Evolutionary conservation across 139 green algal genomes (phyloP), one percentile per base, ranked within the genome.

Genomic region (Tetradesmus obliquus): DNA sequence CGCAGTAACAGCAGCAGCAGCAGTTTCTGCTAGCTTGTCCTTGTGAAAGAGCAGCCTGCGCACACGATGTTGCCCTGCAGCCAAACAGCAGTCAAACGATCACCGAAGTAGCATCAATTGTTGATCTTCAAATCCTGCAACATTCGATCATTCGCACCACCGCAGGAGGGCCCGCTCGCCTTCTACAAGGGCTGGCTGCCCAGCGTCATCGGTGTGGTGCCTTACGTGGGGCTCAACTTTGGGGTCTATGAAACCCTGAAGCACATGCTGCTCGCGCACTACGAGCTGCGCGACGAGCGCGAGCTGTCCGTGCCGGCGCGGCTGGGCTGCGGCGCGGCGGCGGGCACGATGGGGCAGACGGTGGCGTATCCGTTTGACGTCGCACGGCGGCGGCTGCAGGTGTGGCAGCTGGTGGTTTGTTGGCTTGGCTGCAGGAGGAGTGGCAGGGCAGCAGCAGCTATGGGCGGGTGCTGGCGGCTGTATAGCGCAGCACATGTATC

Each of bases 211-310:
- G 98, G 98, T 3, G 98, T 99, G 58, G 93, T 99, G 15, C 98
- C 98, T 6, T 99, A 99, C 92, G 98, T 99, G 5, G 98, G 98
- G 5, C 95, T 99, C 86, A 99, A 99, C 92, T 99, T 99, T 95
- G 97, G 95, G 0, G 98, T 99, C 4, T 99, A 99, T 91, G 98
- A 99, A 94, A 98, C 98, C 3, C 88, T 98, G 12, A 99, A 99
- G 93, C 98, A 97, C 71, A 89, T 93, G 88, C 88, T 97, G 24
- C 82, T 98, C 9, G 94, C 96, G 82, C 87, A 94, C n/a, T 97
- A 98, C 85, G 96, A 86, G 1, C 62, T 97, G 71, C 87, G 90
- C 24, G 94, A 98, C 91, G 96, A 98, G 95, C 94, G 96, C 2
- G 97, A 99, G 13, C 91, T 99, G 57, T 95, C 86, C 71, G 96